phyloP scores from a whole-genome alignment of 192 early-diverging fungal genomes.

The Backusella macrospora region DNA sequence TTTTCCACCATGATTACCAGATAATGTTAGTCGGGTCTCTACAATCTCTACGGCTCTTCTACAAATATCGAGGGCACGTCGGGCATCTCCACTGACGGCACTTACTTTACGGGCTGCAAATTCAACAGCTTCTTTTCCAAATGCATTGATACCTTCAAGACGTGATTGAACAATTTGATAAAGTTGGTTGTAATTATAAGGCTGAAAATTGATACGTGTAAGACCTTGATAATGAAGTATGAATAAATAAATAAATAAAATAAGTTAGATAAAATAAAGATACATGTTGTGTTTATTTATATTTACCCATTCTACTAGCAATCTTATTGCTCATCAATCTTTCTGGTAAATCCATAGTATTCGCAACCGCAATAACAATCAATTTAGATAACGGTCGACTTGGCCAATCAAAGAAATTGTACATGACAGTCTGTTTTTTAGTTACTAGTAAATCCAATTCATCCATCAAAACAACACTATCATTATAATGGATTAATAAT shows the following conservation, averaged over 20 bases:
- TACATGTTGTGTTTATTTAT: conserved; percentile 6
- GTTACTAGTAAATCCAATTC: conserved; percentile 95
- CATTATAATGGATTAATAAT: no score
- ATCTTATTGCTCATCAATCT: conserved; percentile 88
- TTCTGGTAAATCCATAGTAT: conserved; percentile 98
- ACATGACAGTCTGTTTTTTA: conserved; percentile 90
- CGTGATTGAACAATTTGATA: conserved; percentile 83
- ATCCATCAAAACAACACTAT: conserved; percentile 92
- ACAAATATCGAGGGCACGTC: conserved; percentile 94
- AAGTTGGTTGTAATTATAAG: conserved; percentile 89
- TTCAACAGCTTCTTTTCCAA: conserved; percentile 84
- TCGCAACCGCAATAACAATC: conserved; percentile 95
- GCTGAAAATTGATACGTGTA: conserved; percentile 89
- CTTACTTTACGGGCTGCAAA: conserved; percentile 96
- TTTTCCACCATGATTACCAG: conserved; percentile 13
- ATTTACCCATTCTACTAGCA: conserved; percentile 82
- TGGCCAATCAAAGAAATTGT: conserved; percentile 99
- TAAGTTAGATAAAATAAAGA: neutral
- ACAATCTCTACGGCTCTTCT: conserved; percentile 75
- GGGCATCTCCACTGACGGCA: conserved; percentile 94
- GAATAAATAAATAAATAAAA: neutral
- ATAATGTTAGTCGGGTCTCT: conserved; percentile 41
- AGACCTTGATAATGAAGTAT: conserved; percentile 52
- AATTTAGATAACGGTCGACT: conserved; percentile 78
- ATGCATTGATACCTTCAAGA: conserved; percentile 70